Conservation (phyloP, 371 early-diverging fungal species). For the Furculomyces boomerangus region DNA sequence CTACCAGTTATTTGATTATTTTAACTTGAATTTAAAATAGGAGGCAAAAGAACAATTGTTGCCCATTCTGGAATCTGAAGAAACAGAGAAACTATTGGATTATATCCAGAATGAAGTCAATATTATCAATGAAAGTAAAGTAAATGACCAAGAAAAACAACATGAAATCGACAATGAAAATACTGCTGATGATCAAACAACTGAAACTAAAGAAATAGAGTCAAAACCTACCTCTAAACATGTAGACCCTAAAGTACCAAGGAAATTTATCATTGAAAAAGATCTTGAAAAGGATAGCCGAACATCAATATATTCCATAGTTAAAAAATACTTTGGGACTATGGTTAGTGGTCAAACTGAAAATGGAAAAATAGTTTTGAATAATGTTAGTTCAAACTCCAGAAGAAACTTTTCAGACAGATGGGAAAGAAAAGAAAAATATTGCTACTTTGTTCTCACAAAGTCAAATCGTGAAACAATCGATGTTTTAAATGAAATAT, state of each 20-base stretch:
- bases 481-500: slow-evolving; percentile 47
- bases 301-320: slow-evolving; percentile 28
- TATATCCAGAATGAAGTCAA: slow-evolving; percentile 5
- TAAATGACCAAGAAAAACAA: background rate
- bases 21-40: background rate
- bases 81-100: background rate
- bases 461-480: slow-evolving; percentile 85
- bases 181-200: too few species aligned
- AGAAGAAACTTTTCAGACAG: too few species aligned
- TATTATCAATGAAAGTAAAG: slow-evolving; percentile 7
- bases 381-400: too few species aligned
- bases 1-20: slow-evolving; percentile 8
- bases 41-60: slow-evolving; percentile 21
- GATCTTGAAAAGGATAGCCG: slow-evolving; percentile 31
- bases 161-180: background rate
- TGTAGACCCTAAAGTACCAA: too few species aligned
- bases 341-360: slow-evolving; percentile 28
- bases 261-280: slow-evolving; percentile 19
- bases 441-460: slow-evolving; percentile 61
- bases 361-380: slow-evolving; percentile 20
- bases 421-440: too few species aligned
- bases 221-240: slow-evolving; percentile 8
- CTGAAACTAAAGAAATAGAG: too few species aligned
- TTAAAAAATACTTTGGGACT: slow-evolving; percentile 28
- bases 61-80: slow-evolving; percentile 22